Percentiles rank a stretch among this genome's conserved stretches.
phyloP scores from a whole-genome alignment of 2,329 filamentous ascomycete genomes.

The Akanthomyces muscarius region DNA sequence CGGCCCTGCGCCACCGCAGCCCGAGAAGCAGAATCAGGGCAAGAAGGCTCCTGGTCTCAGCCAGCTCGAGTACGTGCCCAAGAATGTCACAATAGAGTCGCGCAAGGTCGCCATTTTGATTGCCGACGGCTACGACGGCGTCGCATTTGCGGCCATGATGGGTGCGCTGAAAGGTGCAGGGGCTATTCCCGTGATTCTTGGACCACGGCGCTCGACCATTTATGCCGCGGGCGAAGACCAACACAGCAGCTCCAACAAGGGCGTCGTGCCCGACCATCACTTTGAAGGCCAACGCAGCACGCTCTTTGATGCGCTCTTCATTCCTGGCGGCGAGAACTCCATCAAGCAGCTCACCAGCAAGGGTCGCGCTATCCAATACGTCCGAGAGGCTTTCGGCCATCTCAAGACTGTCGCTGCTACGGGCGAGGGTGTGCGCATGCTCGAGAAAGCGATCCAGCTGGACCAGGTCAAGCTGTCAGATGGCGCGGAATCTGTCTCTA shows the following conservation, averaged over 20 bases:
- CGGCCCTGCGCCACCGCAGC: slow-evolving; percentile 44
- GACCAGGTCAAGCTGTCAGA: slow-evolving; percentile 36
- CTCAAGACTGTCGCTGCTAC: slow-evolving; percentile 75
- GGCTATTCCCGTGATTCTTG: slow-evolving; percentile 71
- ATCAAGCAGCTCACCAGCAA: slow-evolving; percentile 61
- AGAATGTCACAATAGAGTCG: slow-evolving; percentile 62
- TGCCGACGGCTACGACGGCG: slow-evolving; percentile 69
- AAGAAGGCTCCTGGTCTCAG: slow-evolving; percentile 64
- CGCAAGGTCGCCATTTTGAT: slow-evolving; percentile 73
- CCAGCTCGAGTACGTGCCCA: slow-evolving; percentile 63
- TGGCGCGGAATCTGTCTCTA: slow-evolving; percentile 51
- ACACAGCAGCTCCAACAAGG: slow-evolving; percentile 38
- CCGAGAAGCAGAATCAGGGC: slow-evolving; percentile 62
- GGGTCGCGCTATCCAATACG: slow-evolving; percentile 70
- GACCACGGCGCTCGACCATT: slow-evolving; percentile 61
- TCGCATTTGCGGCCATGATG: slow-evolving; percentile 62
- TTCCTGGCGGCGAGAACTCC: slow-evolving; percentile 66
- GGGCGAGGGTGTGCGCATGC: slow-evolving; percentile 64
- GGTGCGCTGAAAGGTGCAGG: slow-evolving; percentile 56
- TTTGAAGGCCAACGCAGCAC: slow-evolving; percentile 75
- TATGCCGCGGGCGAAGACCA: slow-evolving; percentile 54
- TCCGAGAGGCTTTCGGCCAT: slow-evolving; percentile 77
- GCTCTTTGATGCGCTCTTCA: slow-evolving; percentile 75
- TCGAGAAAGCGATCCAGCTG: slow-evolving; percentile 46
- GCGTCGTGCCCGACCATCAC: slow-evolving; percentile 68